phyloP scores from a whole-genome alignment of 768 basidiomycete species.

The Kwoniella bestiolae region DNA sequence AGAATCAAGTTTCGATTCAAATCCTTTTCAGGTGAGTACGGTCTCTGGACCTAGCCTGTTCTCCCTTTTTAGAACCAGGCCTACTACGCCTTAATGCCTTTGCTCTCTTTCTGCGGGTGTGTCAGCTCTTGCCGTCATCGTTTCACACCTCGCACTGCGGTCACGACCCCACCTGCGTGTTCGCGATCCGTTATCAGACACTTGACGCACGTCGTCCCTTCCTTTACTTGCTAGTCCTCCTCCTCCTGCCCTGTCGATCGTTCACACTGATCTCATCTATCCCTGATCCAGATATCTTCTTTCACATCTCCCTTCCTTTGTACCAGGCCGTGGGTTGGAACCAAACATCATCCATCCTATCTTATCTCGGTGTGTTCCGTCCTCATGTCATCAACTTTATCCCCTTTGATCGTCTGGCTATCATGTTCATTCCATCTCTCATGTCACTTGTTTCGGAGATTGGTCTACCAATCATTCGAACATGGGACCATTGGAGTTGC shows the following conservation, averaged over 20 bases:
- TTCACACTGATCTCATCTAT: not conserved
- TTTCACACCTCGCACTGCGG: not conserved
- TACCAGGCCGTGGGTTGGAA: not conserved
- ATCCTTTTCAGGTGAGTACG: not conserved
- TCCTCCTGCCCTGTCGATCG: slow-evolving; percentile 4
- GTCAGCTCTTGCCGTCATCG: not conserved
- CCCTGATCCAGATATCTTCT: not conserved
- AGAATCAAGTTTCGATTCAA: not conserved
- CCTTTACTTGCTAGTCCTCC: not conserved
- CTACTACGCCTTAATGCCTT: too few relatives aligned
- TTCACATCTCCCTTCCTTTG: not conserved
- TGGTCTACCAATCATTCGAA: too few relatives aligned
- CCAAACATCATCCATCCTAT: not conserved
- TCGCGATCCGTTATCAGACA: not conserved
- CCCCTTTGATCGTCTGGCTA: not conserved
- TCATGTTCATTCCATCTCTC: not conserved
- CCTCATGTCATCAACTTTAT: not conserved
- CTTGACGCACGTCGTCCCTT: not conserved
- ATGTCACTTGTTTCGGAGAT: too few relatives aligned
- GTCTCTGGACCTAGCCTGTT: not conserved
- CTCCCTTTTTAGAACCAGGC: too few relatives aligned
- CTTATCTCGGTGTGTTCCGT: not conserved
- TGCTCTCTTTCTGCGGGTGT: not conserved
- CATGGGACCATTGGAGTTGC: too few relatives aligned
- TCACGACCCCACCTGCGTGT: not conserved